Evolutionary conservation across 106 monocot genomes (phyloP).

Genomic region (Cymbidium sinense): DNA sequence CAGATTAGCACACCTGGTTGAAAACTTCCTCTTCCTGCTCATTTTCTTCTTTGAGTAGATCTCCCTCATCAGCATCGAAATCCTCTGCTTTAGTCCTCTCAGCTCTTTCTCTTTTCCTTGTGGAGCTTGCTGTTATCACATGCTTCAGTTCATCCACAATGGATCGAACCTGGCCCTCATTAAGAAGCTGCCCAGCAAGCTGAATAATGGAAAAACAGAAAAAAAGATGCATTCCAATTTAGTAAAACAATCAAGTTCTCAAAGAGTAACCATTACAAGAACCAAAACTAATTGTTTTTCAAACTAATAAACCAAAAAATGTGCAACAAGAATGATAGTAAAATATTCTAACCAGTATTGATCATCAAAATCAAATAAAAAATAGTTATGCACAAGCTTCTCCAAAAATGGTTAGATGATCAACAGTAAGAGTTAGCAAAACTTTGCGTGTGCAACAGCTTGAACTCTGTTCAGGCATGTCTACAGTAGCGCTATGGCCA

Average conservation of each 20-base stretch:
- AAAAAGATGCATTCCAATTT: neutral
- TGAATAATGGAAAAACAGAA: conserved; percentile 18
- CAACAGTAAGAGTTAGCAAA: neutral
- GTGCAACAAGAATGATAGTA: neutral
- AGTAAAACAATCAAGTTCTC: neutral
- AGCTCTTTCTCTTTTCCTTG: conserved; percentile 72
- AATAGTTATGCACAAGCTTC: neutral
- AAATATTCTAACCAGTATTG: neutral
- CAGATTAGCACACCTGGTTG: conserved; percentile 47
- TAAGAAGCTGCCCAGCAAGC: conserved; percentile 75
- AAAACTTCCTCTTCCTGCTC: conserved; percentile 97
- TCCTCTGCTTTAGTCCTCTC: conserved; percentile 84
- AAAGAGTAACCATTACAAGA: neutral
- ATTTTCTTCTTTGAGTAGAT: conserved; percentile 90
- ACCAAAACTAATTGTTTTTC: neutral
- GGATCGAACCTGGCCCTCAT: conserved; percentile 63
- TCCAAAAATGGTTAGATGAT: neutral
- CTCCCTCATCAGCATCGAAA: conserved; percentile 95
- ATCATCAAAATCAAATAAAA: neutral
- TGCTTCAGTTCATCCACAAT: conserved; percentile 90
- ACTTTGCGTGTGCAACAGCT: neutral
- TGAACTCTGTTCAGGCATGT: neutral
- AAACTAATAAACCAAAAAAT: neutral
- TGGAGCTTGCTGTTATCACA: conserved; percentile 82
- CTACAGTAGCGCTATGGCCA: neutral